phyloP scores from a whole-genome alignment of 2,329 filamentous ascomycete species.

The Cryphonectria nitschkei region DNA sequence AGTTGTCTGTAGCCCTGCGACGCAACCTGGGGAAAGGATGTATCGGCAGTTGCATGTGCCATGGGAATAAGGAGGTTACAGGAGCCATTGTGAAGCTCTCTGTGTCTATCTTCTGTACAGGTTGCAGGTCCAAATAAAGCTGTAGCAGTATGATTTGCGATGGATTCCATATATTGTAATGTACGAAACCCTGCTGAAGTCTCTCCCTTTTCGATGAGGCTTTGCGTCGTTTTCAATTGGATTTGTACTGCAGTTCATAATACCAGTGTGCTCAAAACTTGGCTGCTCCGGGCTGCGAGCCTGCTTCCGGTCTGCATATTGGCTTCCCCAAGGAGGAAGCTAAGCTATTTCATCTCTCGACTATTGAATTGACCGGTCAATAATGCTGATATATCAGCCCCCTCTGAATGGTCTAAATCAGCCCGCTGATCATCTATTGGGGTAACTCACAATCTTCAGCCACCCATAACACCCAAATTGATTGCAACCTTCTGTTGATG shows the following conservation, averaged over 20 bases:
- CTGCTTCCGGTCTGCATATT: neutral
- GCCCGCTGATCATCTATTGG: neutral
- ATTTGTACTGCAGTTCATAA: too few relatives aligned
- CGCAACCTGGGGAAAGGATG: neutral
- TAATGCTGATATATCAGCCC: too few relatives aligned
- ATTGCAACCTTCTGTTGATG: neutral
- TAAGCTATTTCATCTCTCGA: too few relatives aligned
- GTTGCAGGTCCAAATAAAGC: neutral
- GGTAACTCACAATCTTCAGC: neutral
- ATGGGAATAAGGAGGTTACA: neutral
- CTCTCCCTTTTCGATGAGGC: neutral
- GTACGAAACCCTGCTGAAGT: neutral
- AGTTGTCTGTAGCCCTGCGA: neutral
- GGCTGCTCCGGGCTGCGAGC: neutral
- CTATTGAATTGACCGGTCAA: too few relatives aligned
- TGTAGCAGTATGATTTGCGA: neutral
- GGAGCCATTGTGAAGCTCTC: neutral
- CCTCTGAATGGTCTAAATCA: neutral
- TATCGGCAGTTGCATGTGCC: neutral
- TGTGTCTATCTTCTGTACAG: neutral
- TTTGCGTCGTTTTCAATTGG: too few relatives aligned
- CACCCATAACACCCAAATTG: neutral
- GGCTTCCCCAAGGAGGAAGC: too few relatives aligned
- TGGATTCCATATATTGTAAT: neutral
- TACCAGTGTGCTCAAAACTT: too few relatives aligned